Evolutionary conservation across 176 grass and related monocot genomes (phyloP).

Genomic region (Carex scoparia): DNA sequence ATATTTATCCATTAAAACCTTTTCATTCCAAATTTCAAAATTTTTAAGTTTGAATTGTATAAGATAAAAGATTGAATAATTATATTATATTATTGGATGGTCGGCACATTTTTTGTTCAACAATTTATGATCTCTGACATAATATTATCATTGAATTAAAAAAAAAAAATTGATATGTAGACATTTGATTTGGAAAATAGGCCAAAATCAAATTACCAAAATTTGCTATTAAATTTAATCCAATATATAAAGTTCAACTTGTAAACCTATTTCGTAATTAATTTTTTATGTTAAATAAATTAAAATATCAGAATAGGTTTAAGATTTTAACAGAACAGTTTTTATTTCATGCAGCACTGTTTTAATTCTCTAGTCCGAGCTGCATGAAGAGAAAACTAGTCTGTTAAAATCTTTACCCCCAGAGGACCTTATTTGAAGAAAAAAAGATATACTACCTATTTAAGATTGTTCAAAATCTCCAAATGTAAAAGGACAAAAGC

Average conservation of each 20-base stretch:
- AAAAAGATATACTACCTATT: too few species aligned
- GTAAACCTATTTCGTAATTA: too few species aligned
- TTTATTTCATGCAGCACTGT: too few species aligned
- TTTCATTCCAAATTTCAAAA: neutral
- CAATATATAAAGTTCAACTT: neutral
- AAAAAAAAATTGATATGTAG: neutral
- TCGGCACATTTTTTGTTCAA: neutral
- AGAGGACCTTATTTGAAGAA: too few species aligned
- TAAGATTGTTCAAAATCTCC: neutral
- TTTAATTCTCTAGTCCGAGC: too few species aligned
- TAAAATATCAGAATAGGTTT: too few species aligned
- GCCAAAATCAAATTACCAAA: neutral
- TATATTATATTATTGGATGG: neutral
- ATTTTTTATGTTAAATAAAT: too few species aligned
- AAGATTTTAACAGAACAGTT: too few species aligned
- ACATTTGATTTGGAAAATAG: neutral
- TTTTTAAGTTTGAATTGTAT: neutral
- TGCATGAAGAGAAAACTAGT: too few species aligned
- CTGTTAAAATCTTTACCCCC: too few species aligned
- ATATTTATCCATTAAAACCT: neutral
- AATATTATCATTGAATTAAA: neutral
- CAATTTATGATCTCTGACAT: neutral
- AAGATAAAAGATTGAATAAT: neutral
- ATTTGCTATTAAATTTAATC: neutral
- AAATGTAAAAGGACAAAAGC: neutral